Percentiles rank a stretch among this genome's conserved stretches.
phyloP scores from a whole-genome alignment of 75 land plant genomes.

The Selaginella moellendorffii region DNA sequence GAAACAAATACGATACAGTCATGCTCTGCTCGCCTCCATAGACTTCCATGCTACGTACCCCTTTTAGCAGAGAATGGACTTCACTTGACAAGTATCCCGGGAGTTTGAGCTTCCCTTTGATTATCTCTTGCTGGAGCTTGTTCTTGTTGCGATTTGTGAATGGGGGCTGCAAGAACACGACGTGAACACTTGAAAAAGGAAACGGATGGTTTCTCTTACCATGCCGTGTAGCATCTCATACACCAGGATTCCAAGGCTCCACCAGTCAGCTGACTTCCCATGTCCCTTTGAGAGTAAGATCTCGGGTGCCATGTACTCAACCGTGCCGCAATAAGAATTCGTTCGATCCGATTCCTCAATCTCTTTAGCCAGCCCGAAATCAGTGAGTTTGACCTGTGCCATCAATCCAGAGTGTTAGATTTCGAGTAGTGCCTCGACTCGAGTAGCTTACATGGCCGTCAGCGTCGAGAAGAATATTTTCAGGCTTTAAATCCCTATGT shows the following conservation, averaged over 20 bases:
- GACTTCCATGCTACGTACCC: too few species aligned
- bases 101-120: conserved; percentile 81
- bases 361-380: conserved; percentile 95
- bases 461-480: conserved; percentile 84
- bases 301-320: conserved; percentile 99
- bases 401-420: conserved; percentile 3
- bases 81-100: conserved; percentile 76
- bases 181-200: not conserved
- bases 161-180: conserved; percentile 58
- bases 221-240: conserved; percentile 96
- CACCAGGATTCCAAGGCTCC: conserved; percentile 92
- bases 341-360: conserved; percentile 66
- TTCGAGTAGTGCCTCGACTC: not conserved
- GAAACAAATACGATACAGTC: not conserved
- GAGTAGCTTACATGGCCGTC: conserved; percentile 77
- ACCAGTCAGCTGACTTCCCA: conserved; percentile 96
- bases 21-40: too few species aligned
- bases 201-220: conserved; percentile 26
- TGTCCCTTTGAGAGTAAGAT: conserved; percentile 83
- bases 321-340: conserved; percentile 86
- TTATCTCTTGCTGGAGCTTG: conserved; percentile 79
- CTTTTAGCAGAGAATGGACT: conserved; percentile 80
- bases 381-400: conserved; percentile 76
- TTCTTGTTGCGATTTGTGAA: conserved; percentile 55
- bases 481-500: conserved; percentile 96